Base-by-base conservation (phyloP, 2,329 filamentous ascomycete species). In the Hypoxylon sp. region DNA sequence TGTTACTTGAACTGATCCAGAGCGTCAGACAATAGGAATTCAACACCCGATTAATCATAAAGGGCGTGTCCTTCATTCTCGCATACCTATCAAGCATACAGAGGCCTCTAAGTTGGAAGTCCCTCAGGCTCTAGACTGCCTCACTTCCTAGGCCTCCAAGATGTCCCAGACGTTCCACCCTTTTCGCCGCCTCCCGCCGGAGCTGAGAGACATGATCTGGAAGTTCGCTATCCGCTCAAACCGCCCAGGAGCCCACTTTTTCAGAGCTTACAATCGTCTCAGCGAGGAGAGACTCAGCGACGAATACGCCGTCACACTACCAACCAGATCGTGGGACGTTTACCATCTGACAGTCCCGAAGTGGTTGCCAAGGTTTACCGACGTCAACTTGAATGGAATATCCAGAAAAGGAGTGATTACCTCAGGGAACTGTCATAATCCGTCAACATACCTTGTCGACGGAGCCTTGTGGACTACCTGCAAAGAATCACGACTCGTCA, bases 161-260 rank as follows among this genome's bases (percentile, higher is more conserved):
- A 53, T 53, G 50, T 5, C 50, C 27, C 19, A 39, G 34, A 25
- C 25, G 9, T 53, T 39, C 34, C 50, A 53, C 8, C 12, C 14
- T 27, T 53, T 53, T 21, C 5, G 11, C 23, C 14, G 19, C 5
- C 50, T 53, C 21, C 50, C 50, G 2, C 11, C 2, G 19, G 50
- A 53, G 50, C 32, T 53, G 11, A 39, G 50, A 16, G 19, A 27
- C 21, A 53, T 25, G 32, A 41, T 53, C 6, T 53, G 50, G 30
- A 12, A 39, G 21, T n/a, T 53, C n/a, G 50, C 30, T 9, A 27
- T 39, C 2, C 32, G 32, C 30, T 6, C 30, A 27, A 6, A 11
- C 19, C 5, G 14, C 5, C 50, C 21, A 29, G 30, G 50, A 16
- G 21, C 12, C 2, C 50, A 53, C 5, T 39, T 53, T 21, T 53